A percentile compares a stretch with the other conserved stretches of the same genome.
Evolutionary conservation across 352 stramenopile genomes (phyloP).

Genomic region (Thalassiosira hispida): DNA sequence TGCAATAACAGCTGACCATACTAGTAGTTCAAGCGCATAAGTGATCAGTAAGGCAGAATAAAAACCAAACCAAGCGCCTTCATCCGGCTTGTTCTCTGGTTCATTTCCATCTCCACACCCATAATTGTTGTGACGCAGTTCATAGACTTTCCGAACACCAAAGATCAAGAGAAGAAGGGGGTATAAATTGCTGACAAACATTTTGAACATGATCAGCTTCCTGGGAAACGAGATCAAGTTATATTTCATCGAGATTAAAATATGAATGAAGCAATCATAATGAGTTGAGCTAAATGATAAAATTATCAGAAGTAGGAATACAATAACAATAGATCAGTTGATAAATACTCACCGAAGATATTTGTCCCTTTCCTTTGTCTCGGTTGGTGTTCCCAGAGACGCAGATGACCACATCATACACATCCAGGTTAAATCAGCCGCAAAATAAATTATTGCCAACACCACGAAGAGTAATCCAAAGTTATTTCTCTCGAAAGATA

Average conservation of each 20-base stretch:
- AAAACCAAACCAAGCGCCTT: neutral
- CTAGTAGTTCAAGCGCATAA: slow-evolving; percentile 18
- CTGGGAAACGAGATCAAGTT: neutral
- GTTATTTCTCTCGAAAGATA: neutral
- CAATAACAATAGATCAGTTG: neutral
- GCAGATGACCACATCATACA: slow-evolving; percentile 7
- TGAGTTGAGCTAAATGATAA: too few relatives aligned
- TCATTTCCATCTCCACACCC: slow-evolving; percentile 2
- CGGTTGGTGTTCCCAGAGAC: slow-evolving; percentile 19
- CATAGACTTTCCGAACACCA: neutral
- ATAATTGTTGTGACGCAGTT: slow-evolving; percentile 4
- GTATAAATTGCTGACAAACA: slow-evolving; percentile 19
- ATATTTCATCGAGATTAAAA: neutral
- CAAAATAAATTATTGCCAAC: slow-evolving; percentile 17
- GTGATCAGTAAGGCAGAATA: slow-evolving; percentile 8
- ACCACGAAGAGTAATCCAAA: neutral
- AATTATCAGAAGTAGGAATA: too few relatives aligned
- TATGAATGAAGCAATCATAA: too few relatives aligned
- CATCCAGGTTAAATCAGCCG: slow-evolving; percentile 14
- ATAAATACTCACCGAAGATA: slow-evolving; percentile 13
- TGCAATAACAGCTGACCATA: slow-evolving; percentile 16
- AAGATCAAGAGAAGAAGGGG: slow-evolving; percentile 1
- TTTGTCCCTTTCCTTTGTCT: slow-evolving; percentile 8
- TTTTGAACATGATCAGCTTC: slow-evolving; percentile 21
- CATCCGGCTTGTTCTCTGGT: neutral